These are phyloP conservation scores for Forsythia suspensa DNA, from an alignment of 257 asterid genomes.

Conservation along the genomic window DNA sequence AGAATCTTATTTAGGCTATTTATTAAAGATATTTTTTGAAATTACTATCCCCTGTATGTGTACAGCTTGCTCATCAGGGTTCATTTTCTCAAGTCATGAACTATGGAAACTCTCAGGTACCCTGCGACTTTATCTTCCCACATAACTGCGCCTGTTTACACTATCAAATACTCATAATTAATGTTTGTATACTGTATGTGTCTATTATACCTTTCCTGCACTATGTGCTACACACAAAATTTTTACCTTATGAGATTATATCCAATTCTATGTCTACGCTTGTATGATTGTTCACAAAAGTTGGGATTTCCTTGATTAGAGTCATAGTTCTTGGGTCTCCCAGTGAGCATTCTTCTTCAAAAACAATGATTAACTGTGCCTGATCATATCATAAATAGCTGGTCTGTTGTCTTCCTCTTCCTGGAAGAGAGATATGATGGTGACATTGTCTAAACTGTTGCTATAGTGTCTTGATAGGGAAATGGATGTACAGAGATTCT, in stretches of 20 bases:
- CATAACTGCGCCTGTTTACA: not conserved
- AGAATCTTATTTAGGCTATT: not conserved
- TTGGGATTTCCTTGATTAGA: not conserved
- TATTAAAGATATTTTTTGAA: not conserved
- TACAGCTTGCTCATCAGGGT: slow-evolving; percentile 58
- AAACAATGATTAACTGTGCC: not conserved
- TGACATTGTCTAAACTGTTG: not conserved
- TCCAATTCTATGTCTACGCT: not conserved
- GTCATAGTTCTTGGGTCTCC: not conserved
- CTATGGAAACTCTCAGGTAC: slow-evolving; percentile 62
- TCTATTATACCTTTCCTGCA: not conserved
- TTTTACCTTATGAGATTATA: not conserved
- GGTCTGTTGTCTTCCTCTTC: not conserved
- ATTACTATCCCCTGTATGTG: not conserved
- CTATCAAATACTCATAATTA: not conserved
- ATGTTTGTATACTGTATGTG: not conserved
- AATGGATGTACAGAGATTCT: not conserved
- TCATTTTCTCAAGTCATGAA: slow-evolving; percentile 58
- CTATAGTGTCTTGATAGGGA: not conserved
- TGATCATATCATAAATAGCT: not conserved
- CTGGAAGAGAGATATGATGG: not conserved
- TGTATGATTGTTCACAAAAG: not conserved
- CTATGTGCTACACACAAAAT: no score
- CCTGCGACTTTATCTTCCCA: not conserved
- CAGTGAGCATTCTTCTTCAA: not conserved